Base-by-base conservation (phyloP, 345 rosid genomes). In the Camelina neglecta region DNA sequence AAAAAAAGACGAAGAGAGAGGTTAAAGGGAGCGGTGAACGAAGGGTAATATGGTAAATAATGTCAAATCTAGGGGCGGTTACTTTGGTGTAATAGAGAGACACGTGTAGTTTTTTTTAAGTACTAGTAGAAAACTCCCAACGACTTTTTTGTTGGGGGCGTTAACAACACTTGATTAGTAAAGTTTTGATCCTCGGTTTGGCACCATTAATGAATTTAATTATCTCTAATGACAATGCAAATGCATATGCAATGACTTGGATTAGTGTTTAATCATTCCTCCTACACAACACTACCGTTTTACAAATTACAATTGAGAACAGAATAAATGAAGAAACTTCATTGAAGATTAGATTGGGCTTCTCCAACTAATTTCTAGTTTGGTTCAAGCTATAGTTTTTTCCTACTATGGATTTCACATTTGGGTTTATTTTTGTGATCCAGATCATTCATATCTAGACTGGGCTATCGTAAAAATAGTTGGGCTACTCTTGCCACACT, bases 1-100 rank as follows among this genome's bases (percentile, higher is more conserved):
- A 55, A 35, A 55, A 35, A 29, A n/a, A 41, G 44, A 54, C 65
- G 7, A 10, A 15, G 24, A 38, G 50, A 11, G 42, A 49, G 4
- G 20, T 23, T 65, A 45, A 55, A 58, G 44, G 44, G 66, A 59
- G 31, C 11, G 10, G 49, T 21, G 62, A 39, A 58, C 2, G 4
- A 10, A 7, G 71, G 81, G 69, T 24, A 58, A 12, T 23, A 21
- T 20, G 11, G 81, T 78, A 53, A 66, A 59, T 72, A 65, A 66
- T 21, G 10, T 72, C 18, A 72, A 26, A 36, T 49, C 70, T 57
- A 51, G 69, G 81, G 67, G 45, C 38, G 38, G 2, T 35, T 36
- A 47, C 49, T 48, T 51, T 55, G 8, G 7, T 36, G 4, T 7
- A 7, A 16, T 7, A 38, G 55, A 6, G 79, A 49, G 31, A 29